phyloP scores from a whole-genome alignment of 140 eudicot species.

The Stevia rebaudiana region DNA sequence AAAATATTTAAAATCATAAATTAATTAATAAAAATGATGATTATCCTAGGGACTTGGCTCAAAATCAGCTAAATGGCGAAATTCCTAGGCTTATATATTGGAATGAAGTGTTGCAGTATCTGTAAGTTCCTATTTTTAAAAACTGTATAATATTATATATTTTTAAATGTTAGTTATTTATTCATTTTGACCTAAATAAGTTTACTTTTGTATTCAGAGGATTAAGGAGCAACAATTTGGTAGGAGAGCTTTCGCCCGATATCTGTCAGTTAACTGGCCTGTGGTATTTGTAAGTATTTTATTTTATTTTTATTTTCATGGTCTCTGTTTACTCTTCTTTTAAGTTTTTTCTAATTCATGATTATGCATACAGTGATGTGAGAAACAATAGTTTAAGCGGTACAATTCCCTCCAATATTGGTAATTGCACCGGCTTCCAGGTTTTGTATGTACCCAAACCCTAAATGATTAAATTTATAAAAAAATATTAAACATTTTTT shows the following conservation, averaged over 20 bases:
- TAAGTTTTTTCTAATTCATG: background rate
- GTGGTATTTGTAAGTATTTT: constrained; percentile 92
- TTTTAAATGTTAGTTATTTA: background rate
- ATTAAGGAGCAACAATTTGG: constrained; percentile 78
- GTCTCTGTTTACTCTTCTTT: background rate
- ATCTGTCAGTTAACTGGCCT: constrained; percentile 93
- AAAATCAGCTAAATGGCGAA: constrained; percentile 80
- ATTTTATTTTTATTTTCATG: background rate
- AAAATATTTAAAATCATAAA: background rate
- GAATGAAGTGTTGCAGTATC: constrained; percentile 93
- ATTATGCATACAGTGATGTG: constrained; percentile 62
- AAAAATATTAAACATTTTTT: background rate
- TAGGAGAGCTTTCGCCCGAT: constrained; percentile 76
- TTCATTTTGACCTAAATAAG: constrained; percentile 13
- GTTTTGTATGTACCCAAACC: constrained; percentile 68
- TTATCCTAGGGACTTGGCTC: constrained; percentile 76
- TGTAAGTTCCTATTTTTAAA: constrained; percentile 61
- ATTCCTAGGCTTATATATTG: constrained; percentile 93
- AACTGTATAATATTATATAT: background rate
- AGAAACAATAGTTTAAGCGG: constrained; percentile 80
- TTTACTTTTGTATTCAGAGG: constrained; percentile 54
- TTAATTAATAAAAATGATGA: background rate
- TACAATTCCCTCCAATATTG: constrained; percentile 66
- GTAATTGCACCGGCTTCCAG: constrained; percentile 97
- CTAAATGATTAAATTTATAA: background rate